Base-by-base conservation (phyloP, 345 rosid genomes). In the Acer saccharum region DNA sequence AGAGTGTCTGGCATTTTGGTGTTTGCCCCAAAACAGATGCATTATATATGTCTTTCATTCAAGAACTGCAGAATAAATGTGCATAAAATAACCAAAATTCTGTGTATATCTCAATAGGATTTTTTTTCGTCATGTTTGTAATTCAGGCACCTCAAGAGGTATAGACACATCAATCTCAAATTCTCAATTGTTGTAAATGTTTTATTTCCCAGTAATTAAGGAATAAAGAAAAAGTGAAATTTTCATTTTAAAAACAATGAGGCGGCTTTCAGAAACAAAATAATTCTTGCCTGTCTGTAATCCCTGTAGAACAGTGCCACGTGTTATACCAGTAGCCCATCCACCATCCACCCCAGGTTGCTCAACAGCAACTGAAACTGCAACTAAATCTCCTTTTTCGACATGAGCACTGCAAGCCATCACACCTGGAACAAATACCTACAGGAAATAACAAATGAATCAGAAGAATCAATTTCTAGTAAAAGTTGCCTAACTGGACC, bases 401-500 rank as follows among this genome's bases (percentile, higher is more conserved):
- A 94, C 99, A 91, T 88, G 98, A 61, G 98, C 90, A 81, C 97
- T 94, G 82, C 99, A 94, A 73, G 98, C 99, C 92, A 92, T 72
- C 61, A 90, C 94, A 85, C 99, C 99, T 66, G 99, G 99, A 72
- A 96, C 98, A 85, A 83, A 96, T 32, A 92, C 91, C 99, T 96
- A 87, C 77, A 85, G 77, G 64, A 77, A 62, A 66, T 55, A 79
- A 68, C 68, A 75, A 43, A 84, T 70, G 67, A 78, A 75, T 35
- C 25, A 32, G 39, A 17, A 21, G 61, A 74, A 61, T 72, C 23
- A 20, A 43, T 66, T 65, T 68, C 64, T 68, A 50, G 62, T 41
- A 58, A 75, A 66, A 23, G 44, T 52, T 35, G 29, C n/a, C 71
- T 70, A 20, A 35, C 48, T 35, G 32, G 13, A 65, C 65, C 65